Conservation (phyloP, 2,329 filamentous ascomycete genomes). For the Penicillium sclerotigenum region DNA sequence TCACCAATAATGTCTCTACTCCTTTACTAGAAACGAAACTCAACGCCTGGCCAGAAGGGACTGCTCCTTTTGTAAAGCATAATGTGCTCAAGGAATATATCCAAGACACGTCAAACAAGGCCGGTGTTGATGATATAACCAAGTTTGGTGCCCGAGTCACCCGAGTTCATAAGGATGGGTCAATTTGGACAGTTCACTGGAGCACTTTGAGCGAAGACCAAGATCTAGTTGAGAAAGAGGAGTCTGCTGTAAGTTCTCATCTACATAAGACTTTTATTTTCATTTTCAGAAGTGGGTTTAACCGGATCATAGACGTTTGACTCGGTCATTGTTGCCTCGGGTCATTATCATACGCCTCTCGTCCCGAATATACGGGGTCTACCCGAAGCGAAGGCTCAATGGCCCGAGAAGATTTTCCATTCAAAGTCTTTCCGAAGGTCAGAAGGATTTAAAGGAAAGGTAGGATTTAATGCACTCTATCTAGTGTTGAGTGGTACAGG, state of each 20-base stretch:
- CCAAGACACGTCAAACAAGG: conserved; percentile 53
- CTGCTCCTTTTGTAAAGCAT: conserved; percentile 59
- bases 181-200: conserved; percentile 53
- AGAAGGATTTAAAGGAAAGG: conserved; percentile 52
- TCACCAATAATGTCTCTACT: conserved; percentile 55
- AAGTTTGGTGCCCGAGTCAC: conserved; percentile 61
- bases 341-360: conserved; percentile 53
- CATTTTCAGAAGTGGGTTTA: background rate
- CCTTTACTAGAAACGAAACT: conserved; percentile 50
- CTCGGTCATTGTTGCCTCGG: conserved; percentile 52
- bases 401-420: conserved; percentile 48
- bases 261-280: no score
- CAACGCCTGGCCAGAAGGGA: conserved; percentile 57
- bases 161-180: conserved; percentile 46
- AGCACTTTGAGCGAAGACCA: conserved; percentile 39
- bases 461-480: conserved; percentile 23
- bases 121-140: conserved; percentile 51
- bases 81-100: conserved; percentile 58
- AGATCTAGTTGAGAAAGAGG: conserved; percentile 2
- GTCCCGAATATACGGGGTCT: conserved; percentile 52
- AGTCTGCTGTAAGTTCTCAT: conserved; percentile 2
- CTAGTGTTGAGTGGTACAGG: background rate
- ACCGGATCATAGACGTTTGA: conserved; percentile 41
- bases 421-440: conserved; percentile 53
- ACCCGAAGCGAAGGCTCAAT: conserved; percentile 45